phyloP scores from a whole-genome alignment of 306 rosid species.

The Crataegus laevigata region DNA sequence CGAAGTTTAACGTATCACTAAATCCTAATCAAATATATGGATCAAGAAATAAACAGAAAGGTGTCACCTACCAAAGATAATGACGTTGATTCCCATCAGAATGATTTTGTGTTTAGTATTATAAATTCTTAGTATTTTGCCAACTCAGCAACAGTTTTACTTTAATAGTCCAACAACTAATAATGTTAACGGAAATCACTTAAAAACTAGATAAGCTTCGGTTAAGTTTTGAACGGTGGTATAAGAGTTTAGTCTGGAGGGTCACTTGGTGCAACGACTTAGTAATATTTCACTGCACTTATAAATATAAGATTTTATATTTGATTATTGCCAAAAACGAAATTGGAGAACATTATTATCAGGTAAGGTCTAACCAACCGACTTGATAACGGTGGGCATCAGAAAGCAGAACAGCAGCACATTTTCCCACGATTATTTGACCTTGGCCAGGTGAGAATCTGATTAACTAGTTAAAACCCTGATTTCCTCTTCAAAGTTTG shows the following conservation, averaged over 20 bases:
- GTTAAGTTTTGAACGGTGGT: background rate
- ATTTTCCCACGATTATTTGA: background rate
- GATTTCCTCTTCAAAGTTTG: background rate
- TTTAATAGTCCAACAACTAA: too few relatives aligned
- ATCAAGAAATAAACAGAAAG: background rate
- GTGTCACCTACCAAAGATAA: background rate
- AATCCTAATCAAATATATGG: background rate
- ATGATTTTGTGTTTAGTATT: background rate
- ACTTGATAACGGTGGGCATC: too few relatives aligned
- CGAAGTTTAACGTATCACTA: background rate
- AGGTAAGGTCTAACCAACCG: too few relatives aligned
- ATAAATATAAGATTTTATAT: too few relatives aligned
- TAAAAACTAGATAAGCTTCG: background rate
- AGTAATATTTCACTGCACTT: accelerated
- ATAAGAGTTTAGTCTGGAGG: too few relatives aligned
- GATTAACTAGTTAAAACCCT: background rate
- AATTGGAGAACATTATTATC: too few relatives aligned
- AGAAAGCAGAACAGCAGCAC: too few relatives aligned
- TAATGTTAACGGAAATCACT: too few relatives aligned
- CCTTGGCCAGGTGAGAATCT: background rate
- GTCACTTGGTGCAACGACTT: accelerated
- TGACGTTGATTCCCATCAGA: background rate
- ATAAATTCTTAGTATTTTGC: background rate
- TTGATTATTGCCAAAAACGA: accelerated
- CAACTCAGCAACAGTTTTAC: background rate